Conservation (phyloP, 2,329 filamentous ascomycete genomes). For the Microascus cirrosus region DNA sequence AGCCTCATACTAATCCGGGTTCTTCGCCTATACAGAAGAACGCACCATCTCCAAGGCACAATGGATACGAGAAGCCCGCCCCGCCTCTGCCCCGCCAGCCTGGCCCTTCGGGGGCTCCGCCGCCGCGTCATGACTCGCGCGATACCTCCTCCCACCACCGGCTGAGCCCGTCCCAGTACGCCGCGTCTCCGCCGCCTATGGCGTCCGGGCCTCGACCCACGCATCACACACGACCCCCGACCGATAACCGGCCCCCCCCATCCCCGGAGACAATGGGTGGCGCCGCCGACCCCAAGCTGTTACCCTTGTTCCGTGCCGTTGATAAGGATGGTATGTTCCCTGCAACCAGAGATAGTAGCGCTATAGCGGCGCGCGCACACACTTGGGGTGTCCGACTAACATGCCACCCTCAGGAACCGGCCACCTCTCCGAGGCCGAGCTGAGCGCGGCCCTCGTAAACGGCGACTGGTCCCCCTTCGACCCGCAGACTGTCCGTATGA, state of each 20-base stretch:
- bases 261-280: constrained; percentile 39
- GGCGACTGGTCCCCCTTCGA: constrained; percentile 95
- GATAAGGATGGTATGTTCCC: constrained; percentile 62
- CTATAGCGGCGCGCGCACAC: neutral
- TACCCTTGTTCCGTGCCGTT: constrained; percentile 80
- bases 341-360: neutral
- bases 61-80: constrained; percentile 11
- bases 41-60: constrained; percentile 16
- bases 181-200: constrained; percentile 39
- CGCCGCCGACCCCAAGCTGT: constrained; percentile 59
- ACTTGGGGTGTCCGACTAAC: neutral
- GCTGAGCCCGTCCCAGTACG: constrained; percentile 19
- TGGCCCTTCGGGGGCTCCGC: constrained; percentile 8
- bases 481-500: constrained; percentile 88
- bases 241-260: constrained; percentile 52
- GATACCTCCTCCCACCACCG: constrained; percentile 4
- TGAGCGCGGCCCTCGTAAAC: constrained; percentile 85
- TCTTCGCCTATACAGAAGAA: neutral
- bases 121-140: constrained; percentile 5
- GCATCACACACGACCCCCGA: constrained; percentile 38
- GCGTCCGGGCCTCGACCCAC: constrained; percentile 27
- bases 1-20: neutral
- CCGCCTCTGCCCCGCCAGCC: constrained; percentile 9
- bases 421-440: constrained; percentile 73
- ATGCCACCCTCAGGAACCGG: constrained; percentile 47